Percentiles rank a stretch among this genome's conserved stretches.
Conservation (phyloP, 1,284 basidiomycete genomes). For the Heterobasidion parviporum region DNA sequence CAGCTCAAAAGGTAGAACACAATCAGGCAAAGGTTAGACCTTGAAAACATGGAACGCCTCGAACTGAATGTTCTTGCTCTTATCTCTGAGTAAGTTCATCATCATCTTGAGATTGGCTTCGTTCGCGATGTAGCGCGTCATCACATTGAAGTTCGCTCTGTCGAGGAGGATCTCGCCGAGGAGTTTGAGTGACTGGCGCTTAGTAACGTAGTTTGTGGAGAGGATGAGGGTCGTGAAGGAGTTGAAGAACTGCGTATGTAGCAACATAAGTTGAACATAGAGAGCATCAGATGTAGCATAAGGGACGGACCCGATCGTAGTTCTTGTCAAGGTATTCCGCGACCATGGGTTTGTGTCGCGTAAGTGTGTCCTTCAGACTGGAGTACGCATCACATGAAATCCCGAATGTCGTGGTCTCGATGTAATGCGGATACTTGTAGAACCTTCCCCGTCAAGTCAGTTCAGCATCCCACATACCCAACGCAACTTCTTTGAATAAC, state of each 20-base stretch:
- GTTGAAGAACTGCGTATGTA: slow-evolving; percentile 75
- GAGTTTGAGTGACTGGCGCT: slow-evolving; percentile 96
- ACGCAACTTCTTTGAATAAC: not conserved
- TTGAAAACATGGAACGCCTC: slow-evolving; percentile 99
- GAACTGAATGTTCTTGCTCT: slow-evolving; percentile 99
- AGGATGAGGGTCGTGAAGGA: slow-evolving; percentile 91
- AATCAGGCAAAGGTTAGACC: slow-evolving; percentile 36
- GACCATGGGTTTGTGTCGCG: slow-evolving; percentile 95
- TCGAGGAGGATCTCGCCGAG: slow-evolving; percentile 97
- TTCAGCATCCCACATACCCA: not conserved
- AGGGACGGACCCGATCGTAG: slow-evolving; percentile 76
- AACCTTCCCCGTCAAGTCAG: slow-evolving; percentile 58
- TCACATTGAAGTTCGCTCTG: slow-evolving; percentile 94
- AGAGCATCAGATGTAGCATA: not conserved
- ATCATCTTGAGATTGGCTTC: slow-evolving; percentile 97
- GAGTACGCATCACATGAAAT: slow-evolving; percentile 97
- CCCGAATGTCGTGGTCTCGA: slow-evolving; percentile 96
- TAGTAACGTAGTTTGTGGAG: slow-evolving; percentile 98
- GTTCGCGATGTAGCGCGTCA: slow-evolving; percentile 95
- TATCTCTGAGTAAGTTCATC: slow-evolving; percentile 98
- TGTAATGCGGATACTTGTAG: slow-evolving; percentile 94
- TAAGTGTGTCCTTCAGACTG: slow-evolving; percentile 94
- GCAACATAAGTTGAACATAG: not conserved
- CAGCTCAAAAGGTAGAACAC: slow-evolving; percentile 1
- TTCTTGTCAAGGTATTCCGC: slow-evolving; percentile 94